Conservation (phyloP, 2,329 filamentous ascomycete species). For the Grosmannia huntii region DNA sequence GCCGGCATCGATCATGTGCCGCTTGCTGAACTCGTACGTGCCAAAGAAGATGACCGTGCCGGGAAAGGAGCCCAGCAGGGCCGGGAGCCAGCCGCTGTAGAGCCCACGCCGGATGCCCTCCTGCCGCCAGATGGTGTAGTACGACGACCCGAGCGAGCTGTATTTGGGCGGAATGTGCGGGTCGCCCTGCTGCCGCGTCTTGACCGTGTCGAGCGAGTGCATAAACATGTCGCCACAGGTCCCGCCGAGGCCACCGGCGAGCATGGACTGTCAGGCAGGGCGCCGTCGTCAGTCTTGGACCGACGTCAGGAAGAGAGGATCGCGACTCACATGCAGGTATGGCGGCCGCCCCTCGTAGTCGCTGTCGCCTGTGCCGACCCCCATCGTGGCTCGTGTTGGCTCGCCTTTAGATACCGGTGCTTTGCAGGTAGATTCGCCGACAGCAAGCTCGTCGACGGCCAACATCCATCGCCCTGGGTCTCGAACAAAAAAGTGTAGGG, state of each 20-base stretch:
- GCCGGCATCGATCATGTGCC: slow-evolving; percentile 72
- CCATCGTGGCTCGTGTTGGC: slow-evolving; percentile 7
- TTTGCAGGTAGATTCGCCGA: slow-evolving; percentile 6
- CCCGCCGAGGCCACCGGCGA: slow-evolving; percentile 86
- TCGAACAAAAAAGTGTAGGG: neutral
- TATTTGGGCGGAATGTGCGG: slow-evolving; percentile 89
- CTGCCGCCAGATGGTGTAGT: slow-evolving; percentile 84
- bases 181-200: slow-evolving; percentile 94
- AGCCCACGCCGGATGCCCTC: slow-evolving; percentile 77
- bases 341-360: slow-evolving; percentile 46
- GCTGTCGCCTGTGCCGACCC: slow-evolving; percentile 23
- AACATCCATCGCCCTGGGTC: slow-evolving; percentile 15
- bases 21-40: slow-evolving; percentile 90
- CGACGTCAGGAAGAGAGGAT: neutral
- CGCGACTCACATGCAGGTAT: slow-evolving; percentile 36
- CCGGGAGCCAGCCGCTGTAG: slow-evolving; percentile 88
- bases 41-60: slow-evolving; percentile 94
- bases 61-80: slow-evolving; percentile 81
- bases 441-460: slow-evolving; percentile 1
- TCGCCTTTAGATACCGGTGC: slow-evolving; percentile 4
- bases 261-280: slow-evolving; percentile 58
- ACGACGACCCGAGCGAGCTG: slow-evolving; percentile 77
- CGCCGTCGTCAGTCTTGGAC: neutral
- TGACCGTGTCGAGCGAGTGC: slow-evolving; percentile 98
- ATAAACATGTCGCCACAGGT: slow-evolving; percentile 94